Evolutionary conservation across 495 filamentous ascomycete genomes (phyloP).

Genomic region (Poronia punctata): DNA sequence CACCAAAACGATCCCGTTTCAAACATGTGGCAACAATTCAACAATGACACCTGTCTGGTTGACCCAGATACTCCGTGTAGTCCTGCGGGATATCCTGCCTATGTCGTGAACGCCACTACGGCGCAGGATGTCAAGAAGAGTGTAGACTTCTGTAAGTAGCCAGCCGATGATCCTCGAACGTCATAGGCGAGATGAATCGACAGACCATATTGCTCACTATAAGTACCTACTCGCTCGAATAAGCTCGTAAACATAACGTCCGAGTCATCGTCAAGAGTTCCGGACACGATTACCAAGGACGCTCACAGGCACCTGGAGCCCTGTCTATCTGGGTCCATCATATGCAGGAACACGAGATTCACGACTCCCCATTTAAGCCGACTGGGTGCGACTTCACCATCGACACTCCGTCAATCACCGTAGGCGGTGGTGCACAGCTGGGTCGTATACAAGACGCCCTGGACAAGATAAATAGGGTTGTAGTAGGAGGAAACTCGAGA

Average conservation of each 20-base stretch:
- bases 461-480: constrained; percentile 25
- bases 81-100: constrained; percentile 40
- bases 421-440: constrained; percentile 32
- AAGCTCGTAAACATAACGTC: constrained; percentile 46
- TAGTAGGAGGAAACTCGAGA: constrained; percentile 27
- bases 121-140: constrained; percentile 34
- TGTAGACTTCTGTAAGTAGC: constrained; percentile 35
- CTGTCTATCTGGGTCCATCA: constrained; percentile 47
- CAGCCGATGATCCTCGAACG: too few species aligned
- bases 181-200: too few species aligned
- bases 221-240: constrained; percentile 2
- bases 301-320: constrained; percentile 42
- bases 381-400: constrained; percentile 29
- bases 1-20: constrained; percentile 33
- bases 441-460: constrained; percentile 24
- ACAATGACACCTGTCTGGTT: constrained; percentile 41
- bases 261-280: constrained; percentile 57
- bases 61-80: constrained; percentile 27
- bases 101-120: constrained; percentile 40
- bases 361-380: constrained; percentile 31
- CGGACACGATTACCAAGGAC: constrained; percentile 54
- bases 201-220: not conserved
- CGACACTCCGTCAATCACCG: constrained; percentile 29
- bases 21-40: constrained; percentile 34
- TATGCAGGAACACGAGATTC: constrained; percentile 31